phyloP scores from a whole-genome alignment of 306 rosid genomes.

The Quercus agrifolia region DNA sequence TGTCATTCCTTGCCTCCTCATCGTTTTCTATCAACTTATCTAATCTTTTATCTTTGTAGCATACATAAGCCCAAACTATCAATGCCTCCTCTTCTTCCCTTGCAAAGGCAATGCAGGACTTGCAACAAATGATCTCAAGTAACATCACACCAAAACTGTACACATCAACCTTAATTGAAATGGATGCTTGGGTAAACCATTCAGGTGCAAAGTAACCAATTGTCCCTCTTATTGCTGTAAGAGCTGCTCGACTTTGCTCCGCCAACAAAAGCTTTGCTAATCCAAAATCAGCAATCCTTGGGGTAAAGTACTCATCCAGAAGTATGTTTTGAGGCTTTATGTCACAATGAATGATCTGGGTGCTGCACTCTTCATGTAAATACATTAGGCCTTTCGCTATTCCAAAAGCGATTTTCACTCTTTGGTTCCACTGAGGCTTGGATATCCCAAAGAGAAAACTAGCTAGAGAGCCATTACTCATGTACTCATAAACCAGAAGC shows the following conservation, averaged over 20 bases:
- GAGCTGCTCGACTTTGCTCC: slow-evolving; percentile 22
- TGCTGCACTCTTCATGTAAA: slow-evolving; percentile 20
- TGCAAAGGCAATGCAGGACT: slow-evolving; percentile 1
- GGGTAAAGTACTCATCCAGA: slow-evolving; percentile 1
- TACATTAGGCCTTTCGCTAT: slow-evolving; percentile 9
- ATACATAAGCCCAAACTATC: slow-evolving; percentile 18
- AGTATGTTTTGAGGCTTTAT: slow-evolving; percentile 31
- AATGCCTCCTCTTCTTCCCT: slow-evolving; percentile 10
- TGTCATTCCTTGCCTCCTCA: slow-evolving; percentile 24
- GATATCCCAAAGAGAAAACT: slow-evolving; percentile 20
- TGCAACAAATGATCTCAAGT: slow-evolving; percentile 20
- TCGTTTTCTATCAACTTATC: neutral
- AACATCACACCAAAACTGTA: slow-evolving; percentile 18
- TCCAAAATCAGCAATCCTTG: slow-evolving; percentile 31
- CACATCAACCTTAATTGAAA: slow-evolving; percentile 6
- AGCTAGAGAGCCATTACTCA: slow-evolving; percentile 14
- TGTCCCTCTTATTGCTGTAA: slow-evolving; percentile 28
- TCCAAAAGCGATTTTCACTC: slow-evolving; percentile 3
- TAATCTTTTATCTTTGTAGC: neutral
- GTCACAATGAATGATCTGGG: slow-evolving; percentile 18
- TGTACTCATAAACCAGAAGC: slow-evolving; percentile 8
- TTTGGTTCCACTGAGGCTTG: slow-evolving; percentile 19
- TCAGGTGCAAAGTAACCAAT: slow-evolving; percentile 27
- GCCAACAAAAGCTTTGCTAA: slow-evolving; percentile 25
- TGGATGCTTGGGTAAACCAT: slow-evolving; percentile 8